Base-by-base conservation (phyloP, 1,284 basidiomycete genomes). In the Inonotus hispidus region DNA sequence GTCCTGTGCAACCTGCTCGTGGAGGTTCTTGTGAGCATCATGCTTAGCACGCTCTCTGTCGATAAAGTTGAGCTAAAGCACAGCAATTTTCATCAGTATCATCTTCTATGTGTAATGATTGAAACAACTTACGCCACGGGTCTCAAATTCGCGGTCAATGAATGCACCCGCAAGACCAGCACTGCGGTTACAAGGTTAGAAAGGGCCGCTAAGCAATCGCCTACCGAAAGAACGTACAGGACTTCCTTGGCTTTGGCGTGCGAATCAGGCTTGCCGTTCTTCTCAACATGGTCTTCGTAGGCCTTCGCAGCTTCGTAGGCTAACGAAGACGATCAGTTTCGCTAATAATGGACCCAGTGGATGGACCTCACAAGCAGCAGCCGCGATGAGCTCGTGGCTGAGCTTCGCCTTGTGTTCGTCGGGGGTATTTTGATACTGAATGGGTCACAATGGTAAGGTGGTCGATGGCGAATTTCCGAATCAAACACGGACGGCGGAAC, bases 201-300 rank as follows among this genome's bases (percentile, higher is more conserved):
- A 37, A n/a, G 23, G 23, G 27, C 4, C 5, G 11, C 32, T 3
- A 14, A n/a, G 10, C 5, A 11, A 14, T 16, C 32, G 49, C 21
- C 21, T 13, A 6, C n/a, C n/a, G 37, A 66, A 43, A 32, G 6
- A n/a, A 39, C 67, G 46, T 67, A 74, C 71, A 77, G n/a, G 56
- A 79, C 37, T 64, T 79, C 76, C 67, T 79, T 80, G 29, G 81
- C 82, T 62, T 78, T 67, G 1, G 73, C 76, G 65, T 80, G 79
- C 39, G 50, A 68, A 14, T 68, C 67, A 29, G 77, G 78, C 63
- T 79, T 64, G 29, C 82, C 82, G 54, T 83, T 78, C 54, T 39
- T 56, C 16, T 67, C 75, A 59, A 68, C 65, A 68, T 83, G 81
- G 2, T 81, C 68, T 68, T 84, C 80, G 71, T 84, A 85, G 8